Evolutionary conservation across 169 alveolate genomes (phyloP), one percentile per base, ranked within the genome.

Genomic region (Cryptosporidium viatorum): DNA sequence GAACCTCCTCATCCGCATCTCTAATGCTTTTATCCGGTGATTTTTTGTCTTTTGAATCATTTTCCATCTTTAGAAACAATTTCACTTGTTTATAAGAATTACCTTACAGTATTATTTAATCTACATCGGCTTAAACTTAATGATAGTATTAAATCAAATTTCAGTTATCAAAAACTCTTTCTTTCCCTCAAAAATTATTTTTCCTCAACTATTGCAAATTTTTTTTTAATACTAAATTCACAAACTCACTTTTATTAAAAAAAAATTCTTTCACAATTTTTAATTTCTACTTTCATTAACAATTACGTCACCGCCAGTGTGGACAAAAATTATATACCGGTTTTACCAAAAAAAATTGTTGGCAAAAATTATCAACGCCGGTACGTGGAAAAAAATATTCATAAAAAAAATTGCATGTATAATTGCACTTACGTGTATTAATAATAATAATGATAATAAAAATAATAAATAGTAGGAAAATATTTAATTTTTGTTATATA

Each of bases 251-350:
- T 55, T 16, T n/a, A 55, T n/a, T 55, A 8, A n/a, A 9, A n/a
- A n/a, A 55, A 26, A 55, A 37, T 4, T 55, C 5, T 55, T 69
- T 69, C 35, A 6, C 71, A n/a, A 31, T 18, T 31, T 33, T 14
- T 31, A 0, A 23, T 39, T 70, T 6, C 69, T 50, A 50, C 8
- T 70, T 48, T 45, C 7, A 14, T 0, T 21, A 26, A 33, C 23
- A 33, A 71, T 71, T 43, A 50, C 69, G 60, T 55, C 60, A 55
- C 85, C 69, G 69, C 65, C 85, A 43, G 85, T 71, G 85, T 71
- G 85, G 85, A 71, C 85, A 71, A 71, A 48, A 21, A 50, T 71
- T 71, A 33, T 26, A 55, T 55, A 71, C 41, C 52, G 43, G 71
- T 65, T 65, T 23, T 31, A 37, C 48, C 3, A 31, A 35, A 37